A percentile compares a stretch with the other conserved stretches of the same genome.
These are phyloP conservation scores for Annona squamosa DNA, from an alignment of 164 flowering plant species.

Conservation along the genomic window DNA sequence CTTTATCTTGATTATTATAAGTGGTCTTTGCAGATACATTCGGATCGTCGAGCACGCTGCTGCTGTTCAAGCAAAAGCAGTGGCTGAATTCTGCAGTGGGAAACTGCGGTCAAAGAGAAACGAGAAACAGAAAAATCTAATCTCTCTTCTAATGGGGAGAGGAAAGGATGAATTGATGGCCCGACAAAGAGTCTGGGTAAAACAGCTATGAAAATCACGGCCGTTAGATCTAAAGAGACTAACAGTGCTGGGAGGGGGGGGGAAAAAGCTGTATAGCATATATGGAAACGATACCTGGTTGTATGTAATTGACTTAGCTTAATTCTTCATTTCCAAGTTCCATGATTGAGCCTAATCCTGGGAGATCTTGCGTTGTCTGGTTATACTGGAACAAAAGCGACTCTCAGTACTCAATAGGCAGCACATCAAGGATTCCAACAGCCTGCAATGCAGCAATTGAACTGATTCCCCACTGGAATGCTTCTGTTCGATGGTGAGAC, in stretches of 20 bases:
- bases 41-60: conserved; percentile 51
- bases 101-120: conserved; percentile 18
- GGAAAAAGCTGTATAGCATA: conserved; percentile 8
- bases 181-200: background rate
- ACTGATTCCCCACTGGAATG: too few species aligned
- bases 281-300: conserved; percentile 2
- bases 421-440: too few species aligned
- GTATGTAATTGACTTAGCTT: conserved; percentile 11
- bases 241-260: conserved; percentile 6
- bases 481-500: too few species aligned
- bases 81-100: conserved; percentile 14
- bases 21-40: conserved; percentile 35
- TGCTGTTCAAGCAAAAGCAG: conserved; percentile 44
- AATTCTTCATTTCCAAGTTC: background rate
- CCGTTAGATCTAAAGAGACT: conserved; percentile 7
- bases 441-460: too few species aligned
- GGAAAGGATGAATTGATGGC: background rate
- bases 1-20: background rate
- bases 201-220: conserved; percentile 4
- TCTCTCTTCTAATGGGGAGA: conserved; percentile 3
- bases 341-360: too few species aligned
- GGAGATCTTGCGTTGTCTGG: too few species aligned
- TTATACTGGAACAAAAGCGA: too few species aligned
- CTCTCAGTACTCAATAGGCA: too few species aligned
- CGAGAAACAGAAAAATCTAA: conserved; percentile 4